Conservation (phyloP, 2,329 filamentous ascomycete genomes). For the Calonectria montana region DNA sequence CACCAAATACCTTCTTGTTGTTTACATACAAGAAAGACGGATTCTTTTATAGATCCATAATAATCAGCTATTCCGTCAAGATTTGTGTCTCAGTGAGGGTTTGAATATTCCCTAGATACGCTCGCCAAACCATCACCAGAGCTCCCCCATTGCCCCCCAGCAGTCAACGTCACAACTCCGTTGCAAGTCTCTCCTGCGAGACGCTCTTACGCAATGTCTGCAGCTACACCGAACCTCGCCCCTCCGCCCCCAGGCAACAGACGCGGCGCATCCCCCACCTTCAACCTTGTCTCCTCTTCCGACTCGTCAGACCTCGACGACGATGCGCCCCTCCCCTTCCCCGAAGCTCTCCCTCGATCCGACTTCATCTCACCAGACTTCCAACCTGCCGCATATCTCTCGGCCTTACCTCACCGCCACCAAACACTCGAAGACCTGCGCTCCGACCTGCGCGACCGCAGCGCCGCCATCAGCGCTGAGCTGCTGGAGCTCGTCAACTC, state of each 20-base stretch:
- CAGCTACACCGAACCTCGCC: constrained; percentile 40
- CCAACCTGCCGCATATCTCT: constrained; percentile 84
- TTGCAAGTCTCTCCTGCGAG: background rate
- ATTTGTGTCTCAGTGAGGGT: background rate
- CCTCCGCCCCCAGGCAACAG: constrained; percentile 42
- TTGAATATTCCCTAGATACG: background rate
- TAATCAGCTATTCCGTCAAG: background rate
- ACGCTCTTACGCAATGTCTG: constrained; percentile 20
- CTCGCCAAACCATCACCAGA: background rate
- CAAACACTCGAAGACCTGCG: constrained; percentile 96
- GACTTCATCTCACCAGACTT: constrained; percentile 86
- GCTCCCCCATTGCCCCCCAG: background rate
- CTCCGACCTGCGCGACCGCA: constrained; percentile 84
- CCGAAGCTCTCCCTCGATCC: constrained; percentile 81
- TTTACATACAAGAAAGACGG: background rate
- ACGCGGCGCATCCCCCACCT: constrained; percentile 46
- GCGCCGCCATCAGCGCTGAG: constrained; percentile 83
- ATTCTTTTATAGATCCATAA: background rate
- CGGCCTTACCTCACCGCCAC: constrained; percentile 83
- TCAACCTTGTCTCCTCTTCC: constrained; percentile 57
- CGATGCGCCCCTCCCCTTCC: constrained; percentile 85
- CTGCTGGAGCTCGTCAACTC: constrained; percentile 94
- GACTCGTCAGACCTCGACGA: constrained; percentile 59
- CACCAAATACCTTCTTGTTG: background rate
- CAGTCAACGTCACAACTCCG: background rate